Conservation (phyloP, 257 asterid species). For the Solanum tarijense region DNA sequence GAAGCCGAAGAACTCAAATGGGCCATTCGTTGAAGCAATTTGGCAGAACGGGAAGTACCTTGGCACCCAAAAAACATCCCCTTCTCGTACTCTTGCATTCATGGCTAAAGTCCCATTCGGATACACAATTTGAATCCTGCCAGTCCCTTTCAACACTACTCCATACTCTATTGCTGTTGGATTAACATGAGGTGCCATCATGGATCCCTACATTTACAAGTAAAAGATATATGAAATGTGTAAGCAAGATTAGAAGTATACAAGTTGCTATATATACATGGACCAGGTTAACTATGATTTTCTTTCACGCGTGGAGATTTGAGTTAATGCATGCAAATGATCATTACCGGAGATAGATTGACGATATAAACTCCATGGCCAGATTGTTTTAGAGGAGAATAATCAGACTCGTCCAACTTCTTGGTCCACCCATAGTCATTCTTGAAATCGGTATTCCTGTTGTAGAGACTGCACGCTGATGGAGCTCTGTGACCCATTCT, state of each 20-base stretch:
- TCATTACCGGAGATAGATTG: conserved; percentile 57
- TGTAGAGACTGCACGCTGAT: conserved; percentile 47
- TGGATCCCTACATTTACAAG: conserved; percentile 46
- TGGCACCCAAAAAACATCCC: conserved; percentile 78
- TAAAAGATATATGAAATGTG: background rate
- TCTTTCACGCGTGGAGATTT: too few relatives aligned
- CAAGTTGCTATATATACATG: background rate
- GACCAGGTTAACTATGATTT: too few relatives aligned
- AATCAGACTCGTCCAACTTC: conserved; percentile 50
- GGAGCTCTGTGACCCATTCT: conserved; percentile 21
- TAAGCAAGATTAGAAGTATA: background rate
- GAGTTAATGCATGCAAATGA: too few relatives aligned
- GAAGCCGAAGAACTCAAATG: conserved; percentile 85
- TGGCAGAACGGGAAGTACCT: conserved; percentile 83
- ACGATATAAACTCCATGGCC: conserved; percentile 54
- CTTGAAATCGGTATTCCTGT: conserved; percentile 36
- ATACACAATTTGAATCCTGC: conserved; percentile 49
- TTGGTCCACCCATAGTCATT: conserved; percentile 67
- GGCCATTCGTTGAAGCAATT: conserved; percentile 58
- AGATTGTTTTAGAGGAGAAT: conserved; percentile 41
- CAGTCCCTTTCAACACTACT: conserved; percentile 48
- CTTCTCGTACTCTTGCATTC: conserved; percentile 57
- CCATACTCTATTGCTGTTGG: conserved; percentile 73
- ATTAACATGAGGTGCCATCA: conserved; percentile 92
- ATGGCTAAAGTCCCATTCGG: conserved; percentile 76